phyloP scores from a whole-genome alignment of 164 flowering plant species.

The Vitis cinerea region DNA sequence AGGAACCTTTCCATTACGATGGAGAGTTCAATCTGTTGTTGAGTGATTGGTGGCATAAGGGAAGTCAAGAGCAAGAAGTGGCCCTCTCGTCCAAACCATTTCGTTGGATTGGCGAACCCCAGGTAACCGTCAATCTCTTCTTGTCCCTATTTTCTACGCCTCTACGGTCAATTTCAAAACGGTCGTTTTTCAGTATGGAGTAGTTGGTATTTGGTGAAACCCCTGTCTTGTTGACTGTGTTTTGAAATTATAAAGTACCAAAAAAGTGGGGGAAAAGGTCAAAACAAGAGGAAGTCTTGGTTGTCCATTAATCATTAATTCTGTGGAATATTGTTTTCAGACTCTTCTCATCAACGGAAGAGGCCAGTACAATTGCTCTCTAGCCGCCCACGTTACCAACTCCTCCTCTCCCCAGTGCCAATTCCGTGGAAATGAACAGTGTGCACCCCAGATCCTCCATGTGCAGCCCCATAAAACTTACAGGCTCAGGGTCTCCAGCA shows the following conservation, averaged over 20 bases:
- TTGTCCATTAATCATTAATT: no score
- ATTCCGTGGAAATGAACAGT: slow-evolving; percentile 42
- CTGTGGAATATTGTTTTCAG: slow-evolving; percentile 25
- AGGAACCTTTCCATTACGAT: slow-evolving; percentile 77
- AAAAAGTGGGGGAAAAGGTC: no score
- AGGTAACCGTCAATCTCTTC: slow-evolving; percentile 35
- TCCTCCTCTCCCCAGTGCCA: slow-evolving; percentile 32
- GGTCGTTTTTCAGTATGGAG: no score
- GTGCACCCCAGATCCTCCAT: slow-evolving; percentile 54
- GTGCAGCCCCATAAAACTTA: slow-evolving; percentile 80
- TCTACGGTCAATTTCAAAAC: no score
- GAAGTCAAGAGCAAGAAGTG: slow-evolving; percentile 45
- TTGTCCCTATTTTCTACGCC: no score
- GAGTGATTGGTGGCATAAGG: slow-evolving; percentile 90
- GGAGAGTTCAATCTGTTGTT: slow-evolving; percentile 64
- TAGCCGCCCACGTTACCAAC: slow-evolving; percentile 55
- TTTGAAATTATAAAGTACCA: no score
- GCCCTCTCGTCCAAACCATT: slow-evolving; percentile 71
- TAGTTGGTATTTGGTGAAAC: no score
- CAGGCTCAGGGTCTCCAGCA: slow-evolving; percentile 78
- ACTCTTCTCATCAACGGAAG: slow-evolving; percentile 73
- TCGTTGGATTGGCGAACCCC: slow-evolving; percentile 89
- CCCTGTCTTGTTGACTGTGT: no score
- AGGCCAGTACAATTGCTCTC: slow-evolving; percentile 79
- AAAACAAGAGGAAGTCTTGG: no score